These are phyloP conservation scores for Fusarium sp. DNA, from an alignment of 2,329 filamentous ascomycete genomes.

Conservation along the genomic window DNA sequence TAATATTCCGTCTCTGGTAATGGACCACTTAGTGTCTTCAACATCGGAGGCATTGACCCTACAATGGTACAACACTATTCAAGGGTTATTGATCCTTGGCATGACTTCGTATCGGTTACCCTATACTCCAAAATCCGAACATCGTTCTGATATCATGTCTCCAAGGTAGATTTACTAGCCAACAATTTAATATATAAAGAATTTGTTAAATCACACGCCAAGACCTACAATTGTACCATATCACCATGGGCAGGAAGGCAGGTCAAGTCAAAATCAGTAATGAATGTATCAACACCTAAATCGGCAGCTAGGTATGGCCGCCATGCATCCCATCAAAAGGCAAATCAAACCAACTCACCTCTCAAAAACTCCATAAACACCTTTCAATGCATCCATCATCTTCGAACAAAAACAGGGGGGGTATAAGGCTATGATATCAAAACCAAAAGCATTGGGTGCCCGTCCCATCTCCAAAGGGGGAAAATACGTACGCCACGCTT, in stretches of 20 bases:
- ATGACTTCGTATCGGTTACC: not conserved
- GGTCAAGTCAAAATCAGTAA: not conserved
- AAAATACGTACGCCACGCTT: slow-evolving; percentile 17
- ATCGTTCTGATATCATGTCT: not conserved
- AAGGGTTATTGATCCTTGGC: not conserved
- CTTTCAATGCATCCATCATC: slow-evolving; percentile 36
- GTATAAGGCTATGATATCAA: slow-evolving; percentile 44
- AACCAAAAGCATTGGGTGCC: slow-evolving; percentile 41
- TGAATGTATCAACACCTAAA: slow-evolving; percentile 31
- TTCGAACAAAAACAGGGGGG: slow-evolving; percentile 36
- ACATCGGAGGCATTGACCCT: not conserved
- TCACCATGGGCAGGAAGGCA: not conserved
- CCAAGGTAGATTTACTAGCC: not conserved
- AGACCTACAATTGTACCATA: not conserved
- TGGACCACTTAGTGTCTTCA: not conserved
- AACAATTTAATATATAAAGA: not conserved
- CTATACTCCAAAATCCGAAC: not conserved
- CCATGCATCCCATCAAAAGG: slow-evolving; percentile 33
- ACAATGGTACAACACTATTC: not conserved
- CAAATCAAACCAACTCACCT: slow-evolving; percentile 14
- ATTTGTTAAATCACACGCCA: not conserved
- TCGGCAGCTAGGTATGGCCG: slow-evolving; percentile 18
- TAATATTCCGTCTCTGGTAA: not conserved
- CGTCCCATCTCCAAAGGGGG: slow-evolving; percentile 9
- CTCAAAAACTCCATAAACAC: slow-evolving; percentile 41